phyloP scores from a whole-genome alignment of 768 basidiomycete genomes.

The Serendipita indica region DNA sequence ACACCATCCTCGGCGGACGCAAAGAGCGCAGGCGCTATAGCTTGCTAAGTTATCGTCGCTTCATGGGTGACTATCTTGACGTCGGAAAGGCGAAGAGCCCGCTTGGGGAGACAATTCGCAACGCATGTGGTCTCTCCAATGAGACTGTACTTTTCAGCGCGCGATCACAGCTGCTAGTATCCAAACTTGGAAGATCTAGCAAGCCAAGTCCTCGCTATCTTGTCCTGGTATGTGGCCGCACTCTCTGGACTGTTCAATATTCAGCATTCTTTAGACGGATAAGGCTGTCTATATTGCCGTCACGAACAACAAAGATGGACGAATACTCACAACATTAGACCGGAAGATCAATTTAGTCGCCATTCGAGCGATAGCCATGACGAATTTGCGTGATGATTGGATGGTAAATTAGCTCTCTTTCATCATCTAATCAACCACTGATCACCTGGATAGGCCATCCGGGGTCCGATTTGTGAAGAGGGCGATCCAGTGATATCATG shows the following conservation, averaged over 20 bases:
- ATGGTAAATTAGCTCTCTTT: constrained; percentile 37
- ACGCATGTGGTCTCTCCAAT: constrained; percentile 56
- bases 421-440: neutral
- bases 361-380: constrained; percentile 75
- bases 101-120: constrained; percentile 59
- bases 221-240: constrained; percentile 49
- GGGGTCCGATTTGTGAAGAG: constrained; percentile 68
- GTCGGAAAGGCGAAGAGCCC: constrained; percentile 62
- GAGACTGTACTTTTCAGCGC: constrained; percentile 79
- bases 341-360: constrained; percentile 81
- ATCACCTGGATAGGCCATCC: constrained; percentile 55
- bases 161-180: constrained; percentile 65
- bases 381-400: constrained; percentile 89
- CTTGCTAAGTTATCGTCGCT: constrained; percentile 84
- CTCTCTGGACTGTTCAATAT: constrained; percentile 9
- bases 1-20: constrained; percentile 75
- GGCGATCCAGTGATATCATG: constrained; percentile 88
- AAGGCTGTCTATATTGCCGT: constrained; percentile 75
- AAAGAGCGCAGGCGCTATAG: constrained; percentile 92
- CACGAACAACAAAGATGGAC: constrained; percentile 46
- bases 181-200: constrained; percentile 74
- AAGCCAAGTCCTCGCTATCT: constrained; percentile 85
- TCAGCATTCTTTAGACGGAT: constrained; percentile 38
- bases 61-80: constrained; percentile 92
- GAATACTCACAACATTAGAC: constrained; percentile 44